Conservation (phyloP, 768 basidiomycete species). For the Crassisporium funariophilum region DNA sequence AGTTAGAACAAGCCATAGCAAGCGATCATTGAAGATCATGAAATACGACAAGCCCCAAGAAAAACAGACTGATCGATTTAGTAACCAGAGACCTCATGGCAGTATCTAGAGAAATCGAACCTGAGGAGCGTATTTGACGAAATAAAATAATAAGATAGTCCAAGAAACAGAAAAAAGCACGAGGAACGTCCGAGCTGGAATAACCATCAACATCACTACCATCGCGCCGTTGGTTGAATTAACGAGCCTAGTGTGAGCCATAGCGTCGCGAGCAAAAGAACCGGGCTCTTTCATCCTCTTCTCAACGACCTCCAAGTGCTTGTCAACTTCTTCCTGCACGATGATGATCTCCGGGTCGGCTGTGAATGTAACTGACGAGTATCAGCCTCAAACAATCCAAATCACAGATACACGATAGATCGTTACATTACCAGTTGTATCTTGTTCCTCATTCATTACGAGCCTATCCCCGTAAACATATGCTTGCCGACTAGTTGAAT, state of each 20-base stretch:
- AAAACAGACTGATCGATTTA: too few relatives aligned
- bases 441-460: background rate
- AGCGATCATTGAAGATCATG: too few relatives aligned
- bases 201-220: slow-evolving; percentile 3
- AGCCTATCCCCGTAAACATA: background rate
- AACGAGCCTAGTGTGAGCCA: background rate
- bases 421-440: slow-evolving; percentile 15
- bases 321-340: slow-evolving; percentile 10
- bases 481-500: background rate
- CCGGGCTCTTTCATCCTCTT: background rate
- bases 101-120: background rate
- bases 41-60: too few relatives aligned
- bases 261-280: background rate
- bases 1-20: too few relatives aligned
- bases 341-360: slow-evolving; percentile 6
- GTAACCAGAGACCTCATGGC: background rate
- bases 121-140: background rate
- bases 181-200: slow-evolving; percentile 5
- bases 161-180: slow-evolving; percentile 9
- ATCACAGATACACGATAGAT: background rate
- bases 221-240: background rate
- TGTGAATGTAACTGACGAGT: background rate
- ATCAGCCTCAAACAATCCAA: slow-evolving; percentile 1
- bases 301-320: slow-evolving; percentile 11
- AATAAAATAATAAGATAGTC: slow-evolving; percentile 7